phyloP scores from a whole-genome alignment of 2,329 filamentous ascomycete genomes.

The Trichoderma cornu-damae region DNA sequence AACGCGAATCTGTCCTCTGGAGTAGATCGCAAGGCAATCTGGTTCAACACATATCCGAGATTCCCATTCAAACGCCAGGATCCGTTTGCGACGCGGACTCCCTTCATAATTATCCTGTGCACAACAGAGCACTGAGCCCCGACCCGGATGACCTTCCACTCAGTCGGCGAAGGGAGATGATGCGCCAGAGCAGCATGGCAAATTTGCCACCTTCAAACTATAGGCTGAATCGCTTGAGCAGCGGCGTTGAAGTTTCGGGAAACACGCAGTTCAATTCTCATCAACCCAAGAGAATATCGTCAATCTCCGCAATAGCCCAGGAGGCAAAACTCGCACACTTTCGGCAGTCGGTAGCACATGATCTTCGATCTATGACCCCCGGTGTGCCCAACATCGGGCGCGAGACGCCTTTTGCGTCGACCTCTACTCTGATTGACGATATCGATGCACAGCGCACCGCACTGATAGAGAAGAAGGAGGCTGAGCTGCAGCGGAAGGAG shows the following conservation, averaged over 20 bases:
- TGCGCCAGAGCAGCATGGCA: constrained; percentile 48
- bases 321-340: constrained; percentile 61
- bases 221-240: constrained; percentile 22
- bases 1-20: constrained; percentile 51
- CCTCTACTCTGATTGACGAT: constrained; percentile 30
- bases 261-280: constrained; percentile 47
- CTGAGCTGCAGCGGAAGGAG: constrained; percentile 56
- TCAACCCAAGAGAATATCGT: constrained; percentile 47
- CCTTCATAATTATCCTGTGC: constrained; percentile 35
- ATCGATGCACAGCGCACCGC: constrained; percentile 51
- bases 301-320: constrained; percentile 41
- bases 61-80: constrained; percentile 24
- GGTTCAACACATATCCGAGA: constrained; percentile 27
- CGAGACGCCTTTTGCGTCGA: constrained; percentile 37
- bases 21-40: constrained; percentile 46
- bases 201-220: constrained; percentile 28
- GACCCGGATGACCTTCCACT: constrained; percentile 67
- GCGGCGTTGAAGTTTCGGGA: constrained; percentile 30
- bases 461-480: constrained; percentile 58
- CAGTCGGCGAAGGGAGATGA: constrained; percentile 59
- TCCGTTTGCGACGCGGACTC: constrained; percentile 41
- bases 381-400: constrained; percentile 32
- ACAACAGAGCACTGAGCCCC: constrained; percentile 29
- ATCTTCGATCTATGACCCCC: constrained; percentile 46
- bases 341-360: constrained; percentile 59